Base-by-base conservation (phyloP, 345 rosid genomes). In the Moricandia arvensis region DNA sequence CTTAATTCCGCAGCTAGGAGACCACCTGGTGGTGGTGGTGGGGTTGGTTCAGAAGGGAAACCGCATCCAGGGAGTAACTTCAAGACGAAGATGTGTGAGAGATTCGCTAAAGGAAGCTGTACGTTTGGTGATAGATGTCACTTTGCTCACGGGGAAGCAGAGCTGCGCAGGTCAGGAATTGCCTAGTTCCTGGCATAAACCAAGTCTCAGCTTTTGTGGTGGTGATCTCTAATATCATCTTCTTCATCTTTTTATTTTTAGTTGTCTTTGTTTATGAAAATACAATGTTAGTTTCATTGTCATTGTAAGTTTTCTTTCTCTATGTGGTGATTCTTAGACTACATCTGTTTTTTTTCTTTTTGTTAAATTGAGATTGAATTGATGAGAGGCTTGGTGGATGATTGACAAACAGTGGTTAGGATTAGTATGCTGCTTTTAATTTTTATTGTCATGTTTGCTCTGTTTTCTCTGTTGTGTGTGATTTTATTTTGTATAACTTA, bases 101-200 rank as follows among this genome's bases (percentile, higher is more conserved):
- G 90, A 49, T 92, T 84, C 58, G 26, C 87, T 0, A 89, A 92
- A 64, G 97, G 97, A 37, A 81, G 82, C 67, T 95, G 99, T 83
- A 89, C 85, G 57, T 95, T 91, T 55, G 97, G 97, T 15, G 89
- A 89, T 21, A 87, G 89, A 76, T 94, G 98, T 68, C 93, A 91
- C 86, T 93, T 93, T 77, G 98, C 96, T 21, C 98, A 91, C n/a
- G 96, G 98, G 2, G 86, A 89, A 59, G 87, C 87, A 0, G 98
- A 93, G 79, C 64, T 93, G 75, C 93, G 93, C 53, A 93, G 85
- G 80, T 63, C 85, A 29, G 86, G 66, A 24, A 26, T 66, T 53
- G 69, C 74, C 15, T 78, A 78, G 9, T 35, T 60, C 63, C n/a
- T 75, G 79, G 27, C 49, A 9, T 37, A 31, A 63, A 51, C 17